These are phyloP conservation scores for Fusarium anguioides DNA, from an alignment of 2,329 filamentous ascomycete genomes.

Conservation along the genomic window DNA sequence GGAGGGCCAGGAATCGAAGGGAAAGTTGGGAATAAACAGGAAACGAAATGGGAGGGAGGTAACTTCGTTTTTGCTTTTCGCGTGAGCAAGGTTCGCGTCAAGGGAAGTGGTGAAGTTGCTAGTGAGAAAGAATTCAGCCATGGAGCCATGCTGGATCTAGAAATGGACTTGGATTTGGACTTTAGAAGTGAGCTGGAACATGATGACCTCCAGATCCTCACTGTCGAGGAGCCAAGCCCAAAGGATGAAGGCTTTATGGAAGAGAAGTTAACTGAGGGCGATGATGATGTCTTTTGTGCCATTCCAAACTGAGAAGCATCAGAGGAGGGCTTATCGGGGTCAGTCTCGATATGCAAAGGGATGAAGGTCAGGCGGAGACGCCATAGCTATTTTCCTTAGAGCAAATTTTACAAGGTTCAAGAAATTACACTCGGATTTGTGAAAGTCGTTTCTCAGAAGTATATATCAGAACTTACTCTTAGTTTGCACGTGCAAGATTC, in stretches of 20 bases:
- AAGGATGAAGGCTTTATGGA: conserved; percentile 3
- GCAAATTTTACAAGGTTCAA: too few relatives aligned
- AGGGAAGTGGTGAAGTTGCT: neutral
- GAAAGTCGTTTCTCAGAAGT: too few relatives aligned
- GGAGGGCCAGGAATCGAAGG: neutral
- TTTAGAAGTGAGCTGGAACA: neutral
- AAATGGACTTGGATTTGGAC: neutral
- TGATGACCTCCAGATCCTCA: neutral
- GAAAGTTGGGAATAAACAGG: neutral
- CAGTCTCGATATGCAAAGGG: too few relatives aligned
- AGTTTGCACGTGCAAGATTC: too few relatives aligned
- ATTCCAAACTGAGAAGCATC: neutral
- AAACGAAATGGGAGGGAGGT: conserved; percentile 6
- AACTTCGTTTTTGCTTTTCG: conserved; percentile 30
- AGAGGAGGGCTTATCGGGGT: too few relatives aligned
- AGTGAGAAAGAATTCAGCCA: neutral
- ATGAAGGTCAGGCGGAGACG: too few relatives aligned
- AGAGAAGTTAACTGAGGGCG: conserved; percentile 6
- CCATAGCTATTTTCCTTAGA: too few relatives aligned
- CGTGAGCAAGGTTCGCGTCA: conserved; percentile 1
- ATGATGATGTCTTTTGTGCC: neutral
- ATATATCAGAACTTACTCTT: too few relatives aligned
- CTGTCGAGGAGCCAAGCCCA: neutral
- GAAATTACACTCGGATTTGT: too few relatives aligned
- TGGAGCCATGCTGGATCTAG: neutral